Base-by-base conservation (phyloP, 2,329 filamentous ascomycete genomes). In the Fusarium bactridioides region DNA sequence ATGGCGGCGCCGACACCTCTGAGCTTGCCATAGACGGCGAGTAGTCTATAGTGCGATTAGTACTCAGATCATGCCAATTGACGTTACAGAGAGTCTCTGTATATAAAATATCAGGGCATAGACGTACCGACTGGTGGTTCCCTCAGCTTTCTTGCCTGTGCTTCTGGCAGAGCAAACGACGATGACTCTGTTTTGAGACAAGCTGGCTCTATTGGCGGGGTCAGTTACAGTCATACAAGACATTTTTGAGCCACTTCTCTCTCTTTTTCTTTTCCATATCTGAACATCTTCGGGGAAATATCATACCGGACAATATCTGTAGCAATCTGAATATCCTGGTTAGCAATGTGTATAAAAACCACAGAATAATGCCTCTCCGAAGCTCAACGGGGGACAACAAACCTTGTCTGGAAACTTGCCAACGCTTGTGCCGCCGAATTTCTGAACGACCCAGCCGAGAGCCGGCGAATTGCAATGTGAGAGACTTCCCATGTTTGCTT, bases 101-200 rank as follows among this genome's bases (percentile, higher is more conserved):
- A 35, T 47, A 21, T 44, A 27, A 15, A 35, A 11, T 18, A 23
- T 13, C 21, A 35, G 29, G 8, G 23, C 2, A 31, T 44, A 55
- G 54, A 88, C 91, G 89, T 84, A 95, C 93, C 94, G 90, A 83
- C 97, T 98, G 41, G 96, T 99, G 67, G 96, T 99, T 69, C 96
- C 96, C 77, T 97, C 94, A 61, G 91, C 90, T 85, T 99, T 99
- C 80, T 95, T 97, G 71, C 94, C 95, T 67, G 93, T 96, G 83
- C 94, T 98, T 80, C 96, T 88, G 45, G 96, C 96, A 69, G 96
- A 99, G 84, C 96, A 99, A 64, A 99, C 95, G 64, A 99, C 92
- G 63, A 94, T 95, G 73, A 98, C 91, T 81, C 91, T 91, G 79
- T 94, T 91, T 64, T 89, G 85, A 61, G 85, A 85, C 61, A 97